phyloP scores from a whole-genome alignment of 1,284 basidiomycete genomes.

The Pterulicium gracile region DNA sequence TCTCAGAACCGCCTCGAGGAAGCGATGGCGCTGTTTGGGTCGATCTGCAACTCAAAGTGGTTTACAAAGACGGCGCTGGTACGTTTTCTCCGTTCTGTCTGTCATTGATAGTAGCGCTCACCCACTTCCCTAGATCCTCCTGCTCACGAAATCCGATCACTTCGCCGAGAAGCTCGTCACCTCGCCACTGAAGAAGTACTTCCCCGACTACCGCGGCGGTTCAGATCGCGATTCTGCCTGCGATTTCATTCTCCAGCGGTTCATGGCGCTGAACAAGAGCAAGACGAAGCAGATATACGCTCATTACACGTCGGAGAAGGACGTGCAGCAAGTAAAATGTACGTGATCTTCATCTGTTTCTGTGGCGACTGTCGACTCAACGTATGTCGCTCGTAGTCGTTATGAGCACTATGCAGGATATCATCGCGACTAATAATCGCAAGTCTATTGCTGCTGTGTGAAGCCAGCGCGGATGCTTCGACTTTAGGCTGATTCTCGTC shows the following conservation, averaged over 20 bases:
- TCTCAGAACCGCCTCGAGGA: slow-evolving; percentile 98
- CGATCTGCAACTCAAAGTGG: slow-evolving; percentile 94
- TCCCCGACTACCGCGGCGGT: slow-evolving; percentile 65
- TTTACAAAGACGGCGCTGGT: slow-evolving; percentile 87
- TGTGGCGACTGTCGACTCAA: too few relatives aligned
- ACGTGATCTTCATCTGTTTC: too few relatives aligned
- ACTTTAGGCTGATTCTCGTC: too few relatives aligned
- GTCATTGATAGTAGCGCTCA: slow-evolving; percentile 6
- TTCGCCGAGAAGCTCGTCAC: slow-evolving; percentile 89
- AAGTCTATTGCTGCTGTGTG: too few relatives aligned
- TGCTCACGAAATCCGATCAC: slow-evolving; percentile 94
- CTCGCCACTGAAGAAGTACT: slow-evolving; percentile 73
- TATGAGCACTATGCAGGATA: too few relatives aligned
- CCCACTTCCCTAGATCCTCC: too few relatives aligned
- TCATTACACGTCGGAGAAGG: slow-evolving; percentile 84
- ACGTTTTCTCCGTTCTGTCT: slow-evolving; percentile 3
- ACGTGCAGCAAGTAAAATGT: slow-evolving; percentile 85
- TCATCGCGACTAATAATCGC: too few relatives aligned
- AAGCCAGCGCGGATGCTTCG: too few relatives aligned
- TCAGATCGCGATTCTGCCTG: slow-evolving; percentile 82
- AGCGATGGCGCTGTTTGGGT: slow-evolving; percentile 89
- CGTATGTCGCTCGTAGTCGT: too few relatives aligned
- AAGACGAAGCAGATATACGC: slow-evolving; percentile 82
- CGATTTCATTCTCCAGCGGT: slow-evolving; percentile 78
- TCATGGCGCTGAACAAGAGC: slow-evolving; percentile 81